Base-by-base conservation (phyloP, 352 stramenopile species). In the Globisporangium nodosum region DNA sequence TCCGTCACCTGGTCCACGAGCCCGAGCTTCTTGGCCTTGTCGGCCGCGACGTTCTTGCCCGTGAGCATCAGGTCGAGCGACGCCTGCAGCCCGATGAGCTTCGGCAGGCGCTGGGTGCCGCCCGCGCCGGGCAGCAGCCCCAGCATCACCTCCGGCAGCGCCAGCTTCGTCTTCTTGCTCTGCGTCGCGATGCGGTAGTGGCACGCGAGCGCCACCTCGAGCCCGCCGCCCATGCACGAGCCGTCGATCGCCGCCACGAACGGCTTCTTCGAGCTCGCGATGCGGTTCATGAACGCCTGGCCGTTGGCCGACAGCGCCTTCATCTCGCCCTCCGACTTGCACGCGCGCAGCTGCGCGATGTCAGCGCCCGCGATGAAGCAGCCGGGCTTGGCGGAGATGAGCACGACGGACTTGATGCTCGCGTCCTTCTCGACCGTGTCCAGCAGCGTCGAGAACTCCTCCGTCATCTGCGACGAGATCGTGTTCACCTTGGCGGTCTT, bases 301-400 rank as follows among this genome's bases (percentile, higher is more conserved):
- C 95, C 96, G 55, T 96, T 90, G 18, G 96, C 70, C 16, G 91
- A 97, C 50, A 98, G 63, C 54, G 81, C 73, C 66, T 88, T 74
- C 70, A 98, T 98, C 73, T 99, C 85, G 54, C 96, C 81, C 35
- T 98, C 80, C n/a, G 73, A 82, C 65, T 90, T 85, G 66, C 73
- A 81, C 46, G 79, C 87, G 53, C 80, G 71, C 24, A 99, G 94
- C 76, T 99, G 96, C 51, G 92, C 84, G 76, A 99, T 99, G 70
- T 99, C 97, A 5, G 97, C 97, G 48, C 97, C 97, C 16, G 96
- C 97, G 70, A 99, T 99, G 73, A 99, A 99, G 74, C 96, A 98
- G 54, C 96, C 94, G 0, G 93, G 88, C 71, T 99, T 99, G 60
- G 77, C 90, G 24, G 96, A 99, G 42, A 98, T 96, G 74, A 99